Percentiles rank a stretch among this genome's conserved stretches.
phyloP scores from a whole-genome alignment of 2,329 filamentous ascomycete genomes.

The Lachnellula subtilissima region DNA sequence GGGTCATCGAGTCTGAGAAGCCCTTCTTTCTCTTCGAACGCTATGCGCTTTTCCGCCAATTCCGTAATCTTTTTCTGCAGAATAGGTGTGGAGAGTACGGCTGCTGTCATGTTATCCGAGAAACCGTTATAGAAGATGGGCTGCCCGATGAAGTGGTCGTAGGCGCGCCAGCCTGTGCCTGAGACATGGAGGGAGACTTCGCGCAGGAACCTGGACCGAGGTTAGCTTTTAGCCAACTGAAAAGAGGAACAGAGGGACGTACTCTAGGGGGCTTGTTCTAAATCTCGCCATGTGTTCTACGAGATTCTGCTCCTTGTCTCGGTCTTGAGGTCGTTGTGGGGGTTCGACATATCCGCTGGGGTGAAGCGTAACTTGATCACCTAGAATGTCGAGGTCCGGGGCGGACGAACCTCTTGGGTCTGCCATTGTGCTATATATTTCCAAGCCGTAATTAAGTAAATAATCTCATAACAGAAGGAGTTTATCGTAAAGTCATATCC shows the following conservation, averaged over 20 bases:
- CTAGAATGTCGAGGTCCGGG: conserved; percentile 73
- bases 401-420: conserved; percentile 35
- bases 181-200: conserved; percentile 92
- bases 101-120: conserved; percentile 79
- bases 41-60: conserved; percentile 68
- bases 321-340: conserved; percentile 37
- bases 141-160: conserved; percentile 85
- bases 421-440: conserved; percentile 33
- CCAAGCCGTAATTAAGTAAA: neutral
- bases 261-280: conserved; percentile 62
- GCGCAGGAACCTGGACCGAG: conserved; percentile 67
- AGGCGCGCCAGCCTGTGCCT: conserved; percentile 90
- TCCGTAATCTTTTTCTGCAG: conserved; percentile 70
- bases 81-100: conserved; percentile 70
- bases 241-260: conserved; percentile 20
- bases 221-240: conserved; percentile 1
- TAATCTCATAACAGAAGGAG: conserved; percentile 4
- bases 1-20: conserved; percentile 53
- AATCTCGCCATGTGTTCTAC: conserved; percentile 86
- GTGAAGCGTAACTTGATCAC: conserved; percentile 69
- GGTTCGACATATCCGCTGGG: conserved; percentile 63
- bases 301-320: conserved; percentile 62
- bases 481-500: neutral
- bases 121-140: conserved; percentile 92
- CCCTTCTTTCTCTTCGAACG: conserved; percentile 72